These are phyloP conservation scores for Sedum album DNA, from an alignment of 164 flowering plant genomes.

Conservation along the genomic window DNA sequence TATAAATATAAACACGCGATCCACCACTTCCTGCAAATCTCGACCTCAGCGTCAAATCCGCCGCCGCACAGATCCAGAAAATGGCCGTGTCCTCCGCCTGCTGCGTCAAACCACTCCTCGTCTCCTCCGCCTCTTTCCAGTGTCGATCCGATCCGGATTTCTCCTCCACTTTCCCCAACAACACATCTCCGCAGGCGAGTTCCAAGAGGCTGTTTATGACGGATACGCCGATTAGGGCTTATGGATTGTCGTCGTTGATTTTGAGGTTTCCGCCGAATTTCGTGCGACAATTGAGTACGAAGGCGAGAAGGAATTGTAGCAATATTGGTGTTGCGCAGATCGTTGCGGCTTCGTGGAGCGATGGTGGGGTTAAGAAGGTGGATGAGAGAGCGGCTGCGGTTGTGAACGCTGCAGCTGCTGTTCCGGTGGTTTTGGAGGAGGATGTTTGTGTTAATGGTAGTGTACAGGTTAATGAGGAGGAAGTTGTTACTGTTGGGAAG, in stretches of 20 bases:
- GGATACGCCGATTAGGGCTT: slow-evolving; percentile 4
- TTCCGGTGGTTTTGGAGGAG: slow-evolving; percentile 19
- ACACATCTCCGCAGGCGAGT: slow-evolving; percentile 6
- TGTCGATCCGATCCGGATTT: slow-evolving; percentile 61
- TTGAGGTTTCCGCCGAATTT: slow-evolving; percentile 82
- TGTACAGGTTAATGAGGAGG: slow-evolving; percentile 35
- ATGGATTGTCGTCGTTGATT: slow-evolving; percentile 46
- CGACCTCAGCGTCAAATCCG: slow-evolving; percentile 1
- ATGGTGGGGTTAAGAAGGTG: slow-evolving; percentile 19
- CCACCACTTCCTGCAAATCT: not conserved
- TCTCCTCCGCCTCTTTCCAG: slow-evolving; percentile 43
- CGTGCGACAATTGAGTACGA: slow-evolving; percentile 81
- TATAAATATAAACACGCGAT: not conserved
- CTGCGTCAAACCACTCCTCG: not conserved
- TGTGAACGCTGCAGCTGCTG: slow-evolving; percentile 17
- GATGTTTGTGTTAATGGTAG: slow-evolving; percentile 17
- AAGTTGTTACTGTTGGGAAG: slow-evolving; percentile 22
- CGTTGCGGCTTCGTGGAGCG: slow-evolving; percentile 85
- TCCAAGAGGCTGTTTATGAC: not conserved
- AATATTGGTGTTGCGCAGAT: slow-evolving; percentile 94
- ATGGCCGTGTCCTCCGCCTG: slow-evolving; percentile 3
- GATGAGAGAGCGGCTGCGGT: slow-evolving; percentile 16
- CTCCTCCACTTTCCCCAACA: slow-evolving; percentile 15
- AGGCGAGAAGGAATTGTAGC: slow-evolving; percentile 90
- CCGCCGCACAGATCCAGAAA: not conserved